These are phyloP conservation scores for Yamadazyma endophytica DNA, from an alignment of 805 yeast species.

Conservation along the genomic window DNA sequence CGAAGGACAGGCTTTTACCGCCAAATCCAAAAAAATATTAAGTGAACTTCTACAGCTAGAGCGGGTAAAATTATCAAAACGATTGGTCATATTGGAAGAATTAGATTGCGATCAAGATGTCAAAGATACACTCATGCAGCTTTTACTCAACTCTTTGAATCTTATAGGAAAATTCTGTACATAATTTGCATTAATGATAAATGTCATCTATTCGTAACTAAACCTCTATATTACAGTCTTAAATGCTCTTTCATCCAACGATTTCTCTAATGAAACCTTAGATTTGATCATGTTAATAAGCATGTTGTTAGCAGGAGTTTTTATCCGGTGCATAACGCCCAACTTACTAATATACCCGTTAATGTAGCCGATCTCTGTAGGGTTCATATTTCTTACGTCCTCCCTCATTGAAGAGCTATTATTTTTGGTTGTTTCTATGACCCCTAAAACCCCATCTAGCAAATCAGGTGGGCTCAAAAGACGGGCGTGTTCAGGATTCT, in stretches of 20 bases:
- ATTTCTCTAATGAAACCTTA: slow-evolving; percentile 27
- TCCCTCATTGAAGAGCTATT: slow-evolving; percentile 72
- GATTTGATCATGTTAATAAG: slow-evolving; percentile 43
- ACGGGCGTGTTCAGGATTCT: slow-evolving; percentile 26
- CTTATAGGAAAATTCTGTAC: too few relatives aligned
- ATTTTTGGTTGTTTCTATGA: slow-evolving; percentile 37
- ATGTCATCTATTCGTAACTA: too few relatives aligned
- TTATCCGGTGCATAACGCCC: slow-evolving; percentile 43
- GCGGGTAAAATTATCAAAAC: too few relatives aligned
- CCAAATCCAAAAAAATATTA: too few relatives aligned
- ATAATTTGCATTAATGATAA: too few relatives aligned
- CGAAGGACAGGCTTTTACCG: slow-evolving; percentile 39
- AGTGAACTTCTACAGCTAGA: too few relatives aligned
- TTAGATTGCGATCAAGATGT: too few relatives aligned
- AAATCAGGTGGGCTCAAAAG: slow-evolving; percentile 31
- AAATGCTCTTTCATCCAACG: slow-evolving; percentile 17
- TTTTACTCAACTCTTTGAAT: too few relatives aligned
- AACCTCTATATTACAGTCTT: slow-evolving; percentile 1
- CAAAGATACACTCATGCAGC: too few relatives aligned
- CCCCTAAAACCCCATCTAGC: slow-evolving; percentile 24
- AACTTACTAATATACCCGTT: slow-evolving; percentile 71
- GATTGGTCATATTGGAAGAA: too few relatives aligned
- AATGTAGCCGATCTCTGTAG: slow-evolving; percentile 76
- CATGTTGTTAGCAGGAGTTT: slow-evolving; percentile 46
- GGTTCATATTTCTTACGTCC: slow-evolving; percentile 52